Evolutionary conservation across 768 basidiomycete genomes (phyloP), one percentile per base, ranked within the genome.

Genomic region (Russula sp.): DNA sequence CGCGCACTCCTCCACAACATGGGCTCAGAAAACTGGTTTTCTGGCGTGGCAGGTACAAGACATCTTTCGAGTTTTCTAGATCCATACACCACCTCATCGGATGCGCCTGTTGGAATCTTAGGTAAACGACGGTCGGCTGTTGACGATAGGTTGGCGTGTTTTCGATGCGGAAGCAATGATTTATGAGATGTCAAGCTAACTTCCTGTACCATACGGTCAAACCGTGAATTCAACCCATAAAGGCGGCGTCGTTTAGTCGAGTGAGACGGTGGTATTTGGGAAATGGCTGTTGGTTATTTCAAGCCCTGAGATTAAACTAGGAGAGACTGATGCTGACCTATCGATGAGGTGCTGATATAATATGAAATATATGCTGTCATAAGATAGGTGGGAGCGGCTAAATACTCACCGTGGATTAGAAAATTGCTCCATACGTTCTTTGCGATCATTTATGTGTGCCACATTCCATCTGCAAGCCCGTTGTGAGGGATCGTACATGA

Each of bases 191-290:
- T 69, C n/a, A 73, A 64, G 57, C 81, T 77, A 74, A 87, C 82
- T 3, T 80, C 76, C 54, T 82, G 77, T 35, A 88, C 73, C 87
- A 90, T 89, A 47, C 76, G 76, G 70, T 89, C 87, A 66, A 83
- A 87, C 42, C 80, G 80, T 38, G 77, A 70, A 65, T 88, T 89
- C 52, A 84, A 72, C 8, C 79, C 78, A 41, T 66, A 70, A n/a
- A 72, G 73, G 66, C 75, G 81, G 29, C 76, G 77, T 20, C 83
- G 79, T 65, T 84, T 88, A n/a, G 68, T 56, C 35, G 68, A 65
- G 18, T 45, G 56, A 29, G 36, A 38, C 29, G 29, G 41, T 13
- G 36, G 34, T 8, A 50, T n/a, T n/a, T 55, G 34, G 34, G 45
- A 14, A 39, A 34, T 5, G 14, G 51, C 64, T 62, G 32, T 38